Evolutionary conservation across 108 stramenopile species (phyloP).

Genomic region (Nannochloropsis salina): DNA sequence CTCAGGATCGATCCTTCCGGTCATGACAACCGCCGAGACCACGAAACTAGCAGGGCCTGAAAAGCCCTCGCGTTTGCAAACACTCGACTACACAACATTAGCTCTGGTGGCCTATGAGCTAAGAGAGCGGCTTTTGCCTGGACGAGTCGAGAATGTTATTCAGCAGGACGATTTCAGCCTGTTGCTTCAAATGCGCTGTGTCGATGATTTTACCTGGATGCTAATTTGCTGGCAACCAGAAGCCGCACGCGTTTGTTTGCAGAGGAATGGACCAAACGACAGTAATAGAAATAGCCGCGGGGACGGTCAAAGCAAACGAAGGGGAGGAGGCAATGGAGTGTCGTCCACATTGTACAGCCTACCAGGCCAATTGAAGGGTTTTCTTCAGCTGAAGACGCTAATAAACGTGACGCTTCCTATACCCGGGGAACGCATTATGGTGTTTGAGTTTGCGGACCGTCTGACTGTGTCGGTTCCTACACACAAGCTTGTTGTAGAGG

Average conservation of each 20-base stretch:
- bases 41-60: not conserved
- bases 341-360: not conserved
- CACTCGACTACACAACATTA: not conserved
- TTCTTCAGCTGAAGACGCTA: constrained; percentile 1
- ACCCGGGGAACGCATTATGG: not conserved
- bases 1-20: no score
- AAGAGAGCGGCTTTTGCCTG: constrained; percentile 10
- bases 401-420: not conserved
- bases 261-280: constrained; percentile 5
- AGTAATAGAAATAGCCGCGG: not conserved
- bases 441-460: constrained; percentile 18
- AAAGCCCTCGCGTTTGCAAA: not conserved
- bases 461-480: not conserved
- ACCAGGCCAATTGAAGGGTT: not conserved
- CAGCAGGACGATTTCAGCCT: constrained; percentile 15
- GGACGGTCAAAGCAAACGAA: not conserved
- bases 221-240: constrained; percentile 19
- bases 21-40: no score
- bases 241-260: not conserved
- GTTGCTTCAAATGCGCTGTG: not conserved
- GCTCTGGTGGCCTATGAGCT: not conserved
- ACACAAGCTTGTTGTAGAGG: constrained; percentile 27
- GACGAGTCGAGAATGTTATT: not conserved
- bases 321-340: not conserved
- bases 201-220: not conserved